phyloP scores from a whole-genome alignment of 2,329 filamentous ascomycete species.

The Botryotinia narcissicola region DNA sequence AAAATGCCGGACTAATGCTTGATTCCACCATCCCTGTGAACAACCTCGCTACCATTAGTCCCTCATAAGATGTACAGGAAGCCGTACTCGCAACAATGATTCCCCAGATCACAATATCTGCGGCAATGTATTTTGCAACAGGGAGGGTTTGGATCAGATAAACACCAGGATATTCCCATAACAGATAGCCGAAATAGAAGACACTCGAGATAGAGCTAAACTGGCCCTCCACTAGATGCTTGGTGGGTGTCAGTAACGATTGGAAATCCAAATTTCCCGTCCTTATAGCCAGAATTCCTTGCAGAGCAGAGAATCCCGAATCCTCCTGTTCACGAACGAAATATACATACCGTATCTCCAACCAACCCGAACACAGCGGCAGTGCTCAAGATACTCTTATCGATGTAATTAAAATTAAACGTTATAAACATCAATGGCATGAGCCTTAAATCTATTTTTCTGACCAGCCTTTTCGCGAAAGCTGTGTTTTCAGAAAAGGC shows the following conservation, averaged over 20 bases:
- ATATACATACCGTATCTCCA: conserved; percentile 38
- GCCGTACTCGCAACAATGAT: conserved; percentile 38
- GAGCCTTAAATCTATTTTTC: conserved; percentile 53
- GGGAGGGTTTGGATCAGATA: conserved; percentile 40
- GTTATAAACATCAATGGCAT: conserved; percentile 55
- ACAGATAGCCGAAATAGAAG: conserved; percentile 25
- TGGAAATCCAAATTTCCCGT: not conserved
- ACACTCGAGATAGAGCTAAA: conserved; percentile 27
- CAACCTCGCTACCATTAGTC: conserved; percentile 43
- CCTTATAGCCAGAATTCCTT: not conserved
- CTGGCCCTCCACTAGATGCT: conserved; percentile 13
- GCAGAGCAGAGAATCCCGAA: not conserved
- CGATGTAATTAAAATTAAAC: conserved; percentile 54
- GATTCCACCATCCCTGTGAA: conserved; percentile 48
- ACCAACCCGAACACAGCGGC: conserved; percentile 49
- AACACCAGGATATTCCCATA: conserved; percentile 41
- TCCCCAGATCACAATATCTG: conserved; percentile 36
- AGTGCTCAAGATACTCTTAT: conserved; percentile 38
- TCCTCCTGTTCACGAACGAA: not conserved
- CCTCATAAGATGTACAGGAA: conserved; percentile 41
- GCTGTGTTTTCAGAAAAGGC: not conserved
- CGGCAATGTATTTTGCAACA: conserved; percentile 38
- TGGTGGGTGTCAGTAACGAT: not conserved
- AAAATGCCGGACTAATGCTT: conserved; percentile 52
- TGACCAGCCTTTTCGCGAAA: conserved; percentile 39